phyloP scores from a whole-genome alignment of 306 rosid species.

The Aeschynomene evenia region DNA sequence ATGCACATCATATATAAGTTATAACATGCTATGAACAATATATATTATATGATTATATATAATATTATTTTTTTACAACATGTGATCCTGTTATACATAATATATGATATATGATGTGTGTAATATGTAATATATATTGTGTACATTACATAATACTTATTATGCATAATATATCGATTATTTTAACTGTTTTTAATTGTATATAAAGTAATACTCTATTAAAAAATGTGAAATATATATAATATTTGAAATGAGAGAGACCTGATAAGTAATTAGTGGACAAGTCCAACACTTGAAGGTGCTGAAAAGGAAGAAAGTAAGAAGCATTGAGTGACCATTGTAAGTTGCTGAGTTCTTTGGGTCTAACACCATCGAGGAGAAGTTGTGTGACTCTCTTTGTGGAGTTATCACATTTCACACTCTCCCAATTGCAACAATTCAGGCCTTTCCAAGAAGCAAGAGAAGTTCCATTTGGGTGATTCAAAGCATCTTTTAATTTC shows the following conservation, averaged over 20 bases:
- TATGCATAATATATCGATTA: too few relatives aligned
- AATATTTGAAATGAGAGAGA: background rate
- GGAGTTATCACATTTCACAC: background rate
- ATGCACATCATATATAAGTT: too few relatives aligned
- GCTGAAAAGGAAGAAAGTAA: background rate
- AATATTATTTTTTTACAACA: too few relatives aligned
- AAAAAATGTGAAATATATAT: too few relatives aligned
- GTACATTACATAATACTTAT: too few relatives aligned
- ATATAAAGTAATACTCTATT: too few relatives aligned
- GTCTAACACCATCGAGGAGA: background rate
- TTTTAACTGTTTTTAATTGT: too few relatives aligned
- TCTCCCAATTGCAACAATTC: constrained; percentile 10
- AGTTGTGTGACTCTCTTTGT: background rate
- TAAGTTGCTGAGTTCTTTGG: background rate
- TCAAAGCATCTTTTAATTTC: constrained; percentile 5
- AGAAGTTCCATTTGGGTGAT: constrained; percentile 12
- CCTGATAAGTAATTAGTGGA: background rate
- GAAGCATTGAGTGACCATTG: constrained; percentile 16
- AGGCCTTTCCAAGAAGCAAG: constrained; percentile 1
- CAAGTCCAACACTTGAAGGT: background rate
- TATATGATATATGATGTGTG: too few relatives aligned
- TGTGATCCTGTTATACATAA: too few relatives aligned
- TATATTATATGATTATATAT: too few relatives aligned
- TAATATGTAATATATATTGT: too few relatives aligned
- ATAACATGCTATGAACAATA: too few relatives aligned